Evolutionary conservation across 2,329 filamentous ascomycete species (phyloP).

Genomic region (Ophiostoma australiae): DNA sequence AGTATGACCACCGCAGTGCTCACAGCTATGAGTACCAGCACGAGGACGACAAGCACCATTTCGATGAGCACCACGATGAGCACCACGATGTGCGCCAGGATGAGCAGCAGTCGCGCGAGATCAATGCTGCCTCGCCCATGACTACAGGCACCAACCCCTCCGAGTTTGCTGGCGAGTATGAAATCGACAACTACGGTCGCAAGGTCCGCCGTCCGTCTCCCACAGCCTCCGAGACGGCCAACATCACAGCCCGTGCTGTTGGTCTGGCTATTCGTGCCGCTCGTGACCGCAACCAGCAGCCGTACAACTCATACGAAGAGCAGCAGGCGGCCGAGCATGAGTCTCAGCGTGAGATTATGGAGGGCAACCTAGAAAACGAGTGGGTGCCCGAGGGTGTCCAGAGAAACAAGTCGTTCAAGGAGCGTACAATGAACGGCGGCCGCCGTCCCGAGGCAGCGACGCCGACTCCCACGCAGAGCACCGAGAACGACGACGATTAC

Average conservation of each 20-base stretch:
- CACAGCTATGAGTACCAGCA: constrained; percentile 1
- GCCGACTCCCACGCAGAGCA: constrained; percentile 51
- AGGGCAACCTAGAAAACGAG: constrained; percentile 27
- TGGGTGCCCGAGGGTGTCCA: constrained; percentile 49
- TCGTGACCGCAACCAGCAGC: constrained; percentile 42
- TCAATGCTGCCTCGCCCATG: constrained; percentile 34
- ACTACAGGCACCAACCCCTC: constrained; percentile 28
- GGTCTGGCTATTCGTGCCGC: constrained; percentile 49
- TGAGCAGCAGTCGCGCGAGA: constrained; percentile 31
- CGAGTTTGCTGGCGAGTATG: constrained; percentile 51
- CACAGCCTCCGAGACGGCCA: constrained; percentile 50
- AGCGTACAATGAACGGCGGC: constrained; percentile 53
- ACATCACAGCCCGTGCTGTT: constrained; percentile 54
- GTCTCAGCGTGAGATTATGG: constrained; percentile 8
- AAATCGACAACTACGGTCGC: constrained; percentile 53
- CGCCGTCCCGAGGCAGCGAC: constrained; percentile 45
- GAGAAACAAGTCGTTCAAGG: constrained; percentile 61
- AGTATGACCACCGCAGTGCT: background rate
- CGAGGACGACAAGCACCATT: background rate
- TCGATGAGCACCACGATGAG: background rate
- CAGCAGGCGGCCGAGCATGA: constrained; percentile 28
- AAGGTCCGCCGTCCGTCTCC: constrained; percentile 52
- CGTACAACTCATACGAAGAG: constrained; percentile 28
- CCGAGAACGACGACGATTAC: constrained; percentile 51
- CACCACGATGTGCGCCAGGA: background rate